Base-by-base conservation (phyloP, 345 rosid species). In the Erodium maritimum region DNA sequence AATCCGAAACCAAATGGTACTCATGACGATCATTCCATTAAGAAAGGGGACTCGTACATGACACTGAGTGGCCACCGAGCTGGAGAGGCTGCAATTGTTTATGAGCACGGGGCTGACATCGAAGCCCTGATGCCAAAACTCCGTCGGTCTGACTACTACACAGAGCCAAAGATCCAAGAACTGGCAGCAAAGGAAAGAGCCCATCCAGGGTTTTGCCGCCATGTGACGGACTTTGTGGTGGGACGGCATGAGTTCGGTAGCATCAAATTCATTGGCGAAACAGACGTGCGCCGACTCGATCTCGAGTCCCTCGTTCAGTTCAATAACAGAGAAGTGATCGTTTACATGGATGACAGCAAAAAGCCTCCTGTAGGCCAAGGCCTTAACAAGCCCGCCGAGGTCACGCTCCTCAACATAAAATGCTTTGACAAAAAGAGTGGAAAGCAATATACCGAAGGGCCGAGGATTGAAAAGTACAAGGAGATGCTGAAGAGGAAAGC, bases 341-440 rank as follows among this genome's bases (percentile, higher is more conserved):
- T 74, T 18, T 74, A 74, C 67, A 60, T 62, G 63, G 78, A 74
- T 21, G 75, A 74, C 57, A 64, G 60, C 61, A 63, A 70, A 61
- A 89, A 86, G 62, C 95, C 91, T 5, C 86, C 91, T 12, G 77
- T 89, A 11, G 96, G 96, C 55, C 76, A 89, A 66, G 96, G 95
- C 24, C 77, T 89, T 22, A 89, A 89, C 21, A 86, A 89, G 69
- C 86, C 91, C 19, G 91, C 96, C 1, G 91, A 77, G 66, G 89
- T 89, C n/a, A 86, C 89, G 7, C 81, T 89, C 56, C 84, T 89
- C 19, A 89, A 86, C 74, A 82, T 89, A 54, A 89, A 84, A 68
- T 89, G 95, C 72, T 71, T 82, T 10, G 89, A 84, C 65, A 89
- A 78, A 55, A 82, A 77, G 76, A 84, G 71, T 0, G 79, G 91